phyloP scores from a whole-genome alignment of 2,329 filamentous ascomycete species.

The Ophiosphaerella narmari region DNA sequence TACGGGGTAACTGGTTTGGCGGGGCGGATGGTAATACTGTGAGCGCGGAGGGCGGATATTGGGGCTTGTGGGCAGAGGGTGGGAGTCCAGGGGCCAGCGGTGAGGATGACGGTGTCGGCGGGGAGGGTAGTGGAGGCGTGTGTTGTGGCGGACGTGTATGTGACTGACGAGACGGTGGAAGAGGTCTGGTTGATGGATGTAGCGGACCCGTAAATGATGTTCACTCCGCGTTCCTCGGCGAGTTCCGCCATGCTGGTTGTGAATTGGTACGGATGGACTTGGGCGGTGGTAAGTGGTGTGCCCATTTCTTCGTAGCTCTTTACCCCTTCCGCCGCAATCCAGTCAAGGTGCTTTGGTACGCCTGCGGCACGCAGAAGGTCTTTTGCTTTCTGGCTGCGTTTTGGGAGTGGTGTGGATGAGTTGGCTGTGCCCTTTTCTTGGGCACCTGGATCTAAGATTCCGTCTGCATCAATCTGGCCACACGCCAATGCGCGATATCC shows the following conservation, averaged over 20 bases:
- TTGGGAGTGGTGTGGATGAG: slow-evolving; percentile 51
- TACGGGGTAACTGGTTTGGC: slow-evolving; percentile 68
- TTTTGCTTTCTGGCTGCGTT: slow-evolving; percentile 57
- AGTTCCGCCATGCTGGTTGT: slow-evolving; percentile 81
- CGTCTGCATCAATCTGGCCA: slow-evolving; percentile 64
- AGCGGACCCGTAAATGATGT: slow-evolving; percentile 71
- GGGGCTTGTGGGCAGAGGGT: slow-evolving; percentile 59
- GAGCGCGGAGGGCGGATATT: slow-evolving; percentile 64
- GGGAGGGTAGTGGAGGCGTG: slow-evolving; percentile 54
- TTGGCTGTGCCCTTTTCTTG: no score
- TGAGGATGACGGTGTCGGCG: slow-evolving; percentile 63
- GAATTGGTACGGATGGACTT: slow-evolving; percentile 92
- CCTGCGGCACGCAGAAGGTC: slow-evolving; percentile 60
- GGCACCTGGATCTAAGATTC: slow-evolving; percentile 27
- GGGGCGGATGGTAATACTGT: slow-evolving; percentile 66
- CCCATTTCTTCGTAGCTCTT: slow-evolving; percentile 83
- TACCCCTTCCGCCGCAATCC: slow-evolving; percentile 73
- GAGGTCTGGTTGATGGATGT: slow-evolving; percentile 65
- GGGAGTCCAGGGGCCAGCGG: slow-evolving; percentile 66
- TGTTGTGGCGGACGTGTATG: slow-evolving; percentile 59
- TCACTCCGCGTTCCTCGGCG: slow-evolving; percentile 63
- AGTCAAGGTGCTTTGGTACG: slow-evolving; percentile 80
- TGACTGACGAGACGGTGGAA: slow-evolving; percentile 66
- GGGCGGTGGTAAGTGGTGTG: slow-evolving; percentile 77
- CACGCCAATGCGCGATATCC: slow-evolving; percentile 82